Evolutionary conservation across 1,139 yeast genomes (phyloP).

Genomic region (Scheffersomyces cryptocercus): DNA sequence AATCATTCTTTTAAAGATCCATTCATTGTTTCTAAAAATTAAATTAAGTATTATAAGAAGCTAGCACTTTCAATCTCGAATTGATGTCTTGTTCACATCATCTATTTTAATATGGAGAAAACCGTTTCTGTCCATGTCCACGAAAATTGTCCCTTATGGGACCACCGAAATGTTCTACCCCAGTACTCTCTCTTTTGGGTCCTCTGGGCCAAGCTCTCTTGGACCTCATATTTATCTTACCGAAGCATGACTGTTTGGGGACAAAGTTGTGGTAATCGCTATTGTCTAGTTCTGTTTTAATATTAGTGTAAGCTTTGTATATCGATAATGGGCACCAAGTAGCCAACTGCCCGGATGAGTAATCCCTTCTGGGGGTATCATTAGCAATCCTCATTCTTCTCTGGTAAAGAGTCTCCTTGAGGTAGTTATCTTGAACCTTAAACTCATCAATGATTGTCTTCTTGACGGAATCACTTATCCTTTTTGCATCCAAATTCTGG

Average conservation of each 20-base stretch:
- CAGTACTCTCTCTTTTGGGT: conserved; percentile 12
- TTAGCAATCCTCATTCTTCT: conserved; percentile 3
- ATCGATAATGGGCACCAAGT: conserved; percentile 40
- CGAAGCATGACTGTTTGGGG: conserved; percentile 38
- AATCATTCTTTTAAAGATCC: too few relatives aligned
- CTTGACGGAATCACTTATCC: conserved; percentile 6
- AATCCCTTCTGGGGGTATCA: neutral
- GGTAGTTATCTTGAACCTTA: conserved; percentile 10
- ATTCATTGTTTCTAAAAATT: too few relatives aligned
- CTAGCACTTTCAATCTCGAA: too few relatives aligned
- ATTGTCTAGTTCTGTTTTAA: conserved; percentile 23
- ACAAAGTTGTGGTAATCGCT: conserved; percentile 25
- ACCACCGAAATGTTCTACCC: too few relatives aligned
- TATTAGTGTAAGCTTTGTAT: conserved; percentile 37
- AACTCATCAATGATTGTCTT: conserved; percentile 9
- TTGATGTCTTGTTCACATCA: too few relatives aligned
- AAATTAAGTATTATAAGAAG: too few relatives aligned
- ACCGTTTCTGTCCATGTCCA: too few relatives aligned
- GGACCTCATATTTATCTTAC: conserved; percentile 39
- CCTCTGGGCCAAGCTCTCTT: conserved; percentile 37
- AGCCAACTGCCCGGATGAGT: neutral
- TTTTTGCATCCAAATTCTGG: conserved; percentile 5
- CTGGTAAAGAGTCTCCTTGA: conserved; percentile 1
- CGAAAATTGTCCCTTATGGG: too few relatives aligned
- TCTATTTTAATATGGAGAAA: too few relatives aligned